These are phyloP conservation scores for Aurantiochytrium sp. DNA, from an alignment of 108 stramenopile genomes.

Conservation along the genomic window DNA sequence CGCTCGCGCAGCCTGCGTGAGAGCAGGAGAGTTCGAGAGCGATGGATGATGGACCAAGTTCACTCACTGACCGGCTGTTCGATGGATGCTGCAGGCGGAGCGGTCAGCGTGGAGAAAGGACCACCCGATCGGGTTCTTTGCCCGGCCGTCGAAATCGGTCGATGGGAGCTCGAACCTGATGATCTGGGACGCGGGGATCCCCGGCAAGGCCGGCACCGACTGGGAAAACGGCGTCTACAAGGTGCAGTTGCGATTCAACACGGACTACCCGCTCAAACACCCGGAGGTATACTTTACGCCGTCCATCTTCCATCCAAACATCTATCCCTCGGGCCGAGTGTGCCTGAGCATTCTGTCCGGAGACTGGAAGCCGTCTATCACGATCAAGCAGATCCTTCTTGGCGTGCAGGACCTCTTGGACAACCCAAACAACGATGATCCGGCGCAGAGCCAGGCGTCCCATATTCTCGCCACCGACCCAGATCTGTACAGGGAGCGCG, in stretches of 20 bases:
- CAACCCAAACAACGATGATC: slow-evolving; percentile 55
- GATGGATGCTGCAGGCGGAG: slow-evolving; percentile 80
- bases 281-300: slow-evolving; percentile 92
- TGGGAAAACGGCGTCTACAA: slow-evolving; percentile 83
- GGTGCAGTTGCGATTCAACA: slow-evolving; percentile 83
- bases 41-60: too few relatives aligned
- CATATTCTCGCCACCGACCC: neutral
- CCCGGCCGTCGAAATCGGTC: slow-evolving; percentile 69
- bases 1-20: too few relatives aligned
- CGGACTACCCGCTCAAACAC: slow-evolving; percentile 94
- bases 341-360: slow-evolving; percentile 93
- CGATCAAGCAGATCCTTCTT: slow-evolving; percentile 90
- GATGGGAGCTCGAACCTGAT: slow-evolving; percentile 85
- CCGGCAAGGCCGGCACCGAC: slow-evolving; percentile 67
- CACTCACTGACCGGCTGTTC: too few relatives aligned
- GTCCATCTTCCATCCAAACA: slow-evolving; percentile 78
- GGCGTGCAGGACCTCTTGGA: slow-evolving; percentile 96
- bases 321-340: slow-evolving; percentile 85
- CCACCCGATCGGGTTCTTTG: slow-evolving; percentile 93
- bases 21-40: too few relatives aligned
- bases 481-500: neutral
- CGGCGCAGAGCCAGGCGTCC: neutral
- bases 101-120: slow-evolving; percentile 82
- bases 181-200: slow-evolving; percentile 94
- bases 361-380: slow-evolving; percentile 97